phyloP scores from a whole-genome alignment of 1,139 yeast species.

The Zygoascus hellenicus region DNA sequence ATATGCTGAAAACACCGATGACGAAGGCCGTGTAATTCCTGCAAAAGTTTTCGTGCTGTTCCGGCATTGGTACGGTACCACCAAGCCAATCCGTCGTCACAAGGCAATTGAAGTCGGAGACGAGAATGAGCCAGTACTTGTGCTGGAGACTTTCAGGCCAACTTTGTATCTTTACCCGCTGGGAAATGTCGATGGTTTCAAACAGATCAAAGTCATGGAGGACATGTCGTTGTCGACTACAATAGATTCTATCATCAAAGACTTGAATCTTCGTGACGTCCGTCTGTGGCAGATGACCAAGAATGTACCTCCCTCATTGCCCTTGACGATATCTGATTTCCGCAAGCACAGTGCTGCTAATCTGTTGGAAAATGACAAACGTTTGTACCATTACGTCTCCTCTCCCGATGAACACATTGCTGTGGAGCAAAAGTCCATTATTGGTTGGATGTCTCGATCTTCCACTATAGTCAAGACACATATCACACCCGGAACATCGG shows the following conservation, averaged over 20 bases:
- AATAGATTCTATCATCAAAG: conserved; percentile 1
- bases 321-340: conserved; percentile 9
- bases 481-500: conserved; percentile 44
- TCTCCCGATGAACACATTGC: conserved; percentile 9
- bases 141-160: conserved; percentile 11
- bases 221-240: conserved; percentile 1
- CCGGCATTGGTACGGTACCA: conserved; percentile 15
- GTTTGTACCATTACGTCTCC: conserved; percentile 7
- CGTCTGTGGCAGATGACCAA: conserved; percentile 10
- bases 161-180: conserved; percentile 13
- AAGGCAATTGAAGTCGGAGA: conserved; percentile 12
- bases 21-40: conserved; percentile 10
- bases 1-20: conserved; percentile 9
- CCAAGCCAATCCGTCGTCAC: conserved; percentile 9
- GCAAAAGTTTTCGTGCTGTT: conserved; percentile 10
- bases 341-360: conserved; percentile 4
- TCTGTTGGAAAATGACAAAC: conserved; percentile 6
- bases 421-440: conserved; percentile 12
- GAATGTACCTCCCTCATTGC: conserved; percentile 4
- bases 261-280: conserved; percentile 3
- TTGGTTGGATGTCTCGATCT: conserved; percentile 13
- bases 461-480: conserved; percentile 6
- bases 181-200: conserved; percentile 11
- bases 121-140: conserved; percentile 6
- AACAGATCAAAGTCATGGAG: conserved; percentile 7